Evolutionary conservation across 192 early-diverging fungal genomes (phyloP).

Genomic region (Podila clonocystis): DNA sequence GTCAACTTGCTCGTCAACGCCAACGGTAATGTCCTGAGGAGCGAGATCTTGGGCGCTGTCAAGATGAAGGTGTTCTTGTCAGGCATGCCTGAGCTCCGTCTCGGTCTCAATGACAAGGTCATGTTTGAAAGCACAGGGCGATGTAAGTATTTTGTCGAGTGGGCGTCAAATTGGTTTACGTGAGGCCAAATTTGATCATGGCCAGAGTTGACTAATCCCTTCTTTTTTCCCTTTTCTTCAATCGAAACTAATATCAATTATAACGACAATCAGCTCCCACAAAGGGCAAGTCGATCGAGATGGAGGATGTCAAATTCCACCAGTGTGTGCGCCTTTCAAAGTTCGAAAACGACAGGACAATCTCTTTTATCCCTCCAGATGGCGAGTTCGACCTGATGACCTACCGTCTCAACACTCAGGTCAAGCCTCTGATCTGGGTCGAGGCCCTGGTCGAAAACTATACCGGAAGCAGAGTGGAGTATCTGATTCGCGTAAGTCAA

Average conservation of each 20-base stretch:
- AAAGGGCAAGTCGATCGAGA: constrained; percentile 85
- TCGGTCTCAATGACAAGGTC: constrained; percentile 91
- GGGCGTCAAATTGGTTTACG: neutral
- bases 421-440: constrained; percentile 88
- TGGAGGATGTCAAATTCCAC: constrained; percentile 93
- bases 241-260: neutral
- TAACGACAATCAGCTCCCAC: constrained; percentile 45
- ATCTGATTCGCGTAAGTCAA: constrained; percentile 77
- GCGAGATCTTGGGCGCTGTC: constrained; percentile 83
- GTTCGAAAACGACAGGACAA: constrained; percentile 90
- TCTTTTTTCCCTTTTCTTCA: neutral
- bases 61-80: constrained; percentile 90
- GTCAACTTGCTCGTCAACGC: constrained; percentile 92
- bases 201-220: too few species aligned
- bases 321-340: constrained; percentile 90
- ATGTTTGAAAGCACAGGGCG: constrained; percentile 93
- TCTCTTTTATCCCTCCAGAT: constrained; percentile 90
- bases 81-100: constrained; percentile 86
- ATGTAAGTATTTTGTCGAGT: constrained; percentile 44
- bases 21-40: constrained; percentile 64
- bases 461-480: constrained; percentile 93
- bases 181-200: too few species aligned
- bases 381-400: constrained; percentile 94
- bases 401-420: constrained; percentile 84
- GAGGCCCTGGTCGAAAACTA: constrained; percentile 88